These are phyloP conservation scores for Eimeria acervulina DNA, from an alignment of 169 alveolate genomes.

Conservation along the genomic window DNA sequence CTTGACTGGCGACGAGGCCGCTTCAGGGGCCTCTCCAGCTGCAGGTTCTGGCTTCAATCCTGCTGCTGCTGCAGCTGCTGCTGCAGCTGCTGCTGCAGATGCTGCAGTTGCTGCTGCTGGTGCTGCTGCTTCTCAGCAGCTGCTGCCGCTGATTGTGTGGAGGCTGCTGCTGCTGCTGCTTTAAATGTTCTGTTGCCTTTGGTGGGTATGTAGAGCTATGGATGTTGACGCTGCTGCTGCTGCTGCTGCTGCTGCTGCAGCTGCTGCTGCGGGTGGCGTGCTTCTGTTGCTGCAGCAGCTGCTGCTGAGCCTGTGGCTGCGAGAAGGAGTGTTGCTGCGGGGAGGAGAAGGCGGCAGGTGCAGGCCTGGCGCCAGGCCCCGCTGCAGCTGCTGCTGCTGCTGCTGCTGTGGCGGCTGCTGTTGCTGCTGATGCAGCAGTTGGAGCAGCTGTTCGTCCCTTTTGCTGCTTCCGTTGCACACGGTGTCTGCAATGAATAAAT, in stretches of 20 bases:
- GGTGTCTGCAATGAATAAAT: not conserved
- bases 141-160: not conserved
- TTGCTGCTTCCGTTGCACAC: not conserved
- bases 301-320: not conserved
- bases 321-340: not conserved
- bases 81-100: not conserved
- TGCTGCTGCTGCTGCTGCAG: not conserved
- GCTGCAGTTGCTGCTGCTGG: not conserved
- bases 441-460: not conserved
- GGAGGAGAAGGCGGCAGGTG: not conserved
- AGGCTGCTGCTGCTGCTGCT: not conserved
- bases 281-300: not conserved
- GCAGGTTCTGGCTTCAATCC: not conserved
- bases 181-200: not conserved
- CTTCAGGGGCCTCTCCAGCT: not conserved
- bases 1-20: not conserved
- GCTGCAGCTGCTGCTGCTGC: constrained; percentile 18
- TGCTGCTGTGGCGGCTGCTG: constrained; percentile 22
- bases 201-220: not conserved
- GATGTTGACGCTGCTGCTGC: not conserved
- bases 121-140: not conserved
- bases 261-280: not conserved
- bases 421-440: not conserved
- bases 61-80: not conserved
- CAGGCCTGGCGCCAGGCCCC: not conserved